Evolutionary conservation across 495 filamentous ascomycete genomes (phyloP), one percentile per base, ranked within the genome.

Genomic region (Hypoxylon trugodes): DNA sequence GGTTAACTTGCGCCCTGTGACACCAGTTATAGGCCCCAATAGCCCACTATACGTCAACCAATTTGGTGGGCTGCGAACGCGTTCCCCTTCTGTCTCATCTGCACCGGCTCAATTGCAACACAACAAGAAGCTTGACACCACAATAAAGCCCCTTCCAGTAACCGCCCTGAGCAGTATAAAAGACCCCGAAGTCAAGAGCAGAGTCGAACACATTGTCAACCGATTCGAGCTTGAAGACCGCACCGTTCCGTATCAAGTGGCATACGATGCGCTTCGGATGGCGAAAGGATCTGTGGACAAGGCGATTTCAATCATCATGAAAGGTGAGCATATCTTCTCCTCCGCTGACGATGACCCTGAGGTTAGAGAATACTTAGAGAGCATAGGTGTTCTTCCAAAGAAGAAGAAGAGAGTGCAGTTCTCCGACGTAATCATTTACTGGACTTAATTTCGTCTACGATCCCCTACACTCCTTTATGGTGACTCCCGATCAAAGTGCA

Each of bases 181-280:
- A 13, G 35, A 58, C 12, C 33, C 10, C 12, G 54, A 58, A n/a
- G 25, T 42, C 9, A 26, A 58, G n/a, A 41, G 43, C 10, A 38
- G 35, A 3, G 35, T 49, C 4, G 6, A 58, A 4, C 25, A 48
- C 24, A 16, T 58, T 13, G 49, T 58, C 0, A 41, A 10, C 4
- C 54, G 54, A 1, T 40, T 32, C 3, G 35, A 19, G 15, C 42
- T 58, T 6, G 42, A 58, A 6, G 25, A 45, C 3, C 38, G 24
- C 7, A 36, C 30, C 18, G 15, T 58, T 18, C 32, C 24, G 1
- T 35, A 13, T 1, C 54, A 58, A 26, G 43, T 48, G 24, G 24
- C 54, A 21, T 58, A 58, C 10, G 54, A 58, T 13, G 42, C 35
- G 2, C 8, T 58, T 4, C n/a, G 32, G 12, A 15, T 41, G 12